Evolutionary conservation across 129 eudicot species (phyloP).

Genomic region (Chrysanthemum seticuspe): DNA sequence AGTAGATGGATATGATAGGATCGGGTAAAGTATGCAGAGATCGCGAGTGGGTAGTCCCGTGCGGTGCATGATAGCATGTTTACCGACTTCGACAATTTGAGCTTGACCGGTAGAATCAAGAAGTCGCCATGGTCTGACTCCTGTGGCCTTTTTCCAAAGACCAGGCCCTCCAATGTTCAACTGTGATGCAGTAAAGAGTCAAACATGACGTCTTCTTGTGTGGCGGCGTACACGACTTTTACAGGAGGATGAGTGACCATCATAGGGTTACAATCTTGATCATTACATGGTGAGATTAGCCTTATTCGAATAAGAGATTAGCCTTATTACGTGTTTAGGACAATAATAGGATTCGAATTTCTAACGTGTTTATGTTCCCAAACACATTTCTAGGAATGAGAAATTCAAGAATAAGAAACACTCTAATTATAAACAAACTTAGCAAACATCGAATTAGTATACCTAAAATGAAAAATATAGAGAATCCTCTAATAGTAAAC

Average conservation of each 20-base stretch:
- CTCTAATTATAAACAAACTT: too few relatives aligned
- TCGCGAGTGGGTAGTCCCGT: slow-evolving; percentile 92
- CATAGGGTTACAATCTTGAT: not conserved
- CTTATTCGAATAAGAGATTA: too few relatives aligned
- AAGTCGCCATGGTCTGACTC: slow-evolving; percentile 53
- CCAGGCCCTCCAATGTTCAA: slow-evolving; percentile 21
- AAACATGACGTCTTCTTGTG: slow-evolving; percentile 29
- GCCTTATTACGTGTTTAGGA: too few relatives aligned
- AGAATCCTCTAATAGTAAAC: too few relatives aligned
- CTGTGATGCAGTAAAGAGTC: slow-evolving; percentile 20
- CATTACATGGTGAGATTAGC: too few relatives aligned
- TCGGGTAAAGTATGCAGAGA: slow-evolving; percentile 79
- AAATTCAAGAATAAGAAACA: too few relatives aligned
- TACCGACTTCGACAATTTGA: slow-evolving; percentile 46
- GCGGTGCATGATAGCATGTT: slow-evolving; percentile 78
- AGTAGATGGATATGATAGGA: slow-evolving; percentile 76
- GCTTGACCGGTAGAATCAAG: slow-evolving; percentile 33
- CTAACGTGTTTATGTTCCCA: too few relatives aligned
- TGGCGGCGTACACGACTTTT: slow-evolving; percentile 23
- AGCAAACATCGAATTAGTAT: too few relatives aligned
- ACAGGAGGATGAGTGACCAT: slow-evolving; percentile 26
- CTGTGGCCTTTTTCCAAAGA: slow-evolving; percentile 54
- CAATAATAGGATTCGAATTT: too few relatives aligned
- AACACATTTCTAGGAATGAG: too few relatives aligned
- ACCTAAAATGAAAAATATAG: too few relatives aligned